Base-by-base conservation (phyloP, 2,329 filamentous ascomycete genomes). In the Apiospora arundinis region DNA sequence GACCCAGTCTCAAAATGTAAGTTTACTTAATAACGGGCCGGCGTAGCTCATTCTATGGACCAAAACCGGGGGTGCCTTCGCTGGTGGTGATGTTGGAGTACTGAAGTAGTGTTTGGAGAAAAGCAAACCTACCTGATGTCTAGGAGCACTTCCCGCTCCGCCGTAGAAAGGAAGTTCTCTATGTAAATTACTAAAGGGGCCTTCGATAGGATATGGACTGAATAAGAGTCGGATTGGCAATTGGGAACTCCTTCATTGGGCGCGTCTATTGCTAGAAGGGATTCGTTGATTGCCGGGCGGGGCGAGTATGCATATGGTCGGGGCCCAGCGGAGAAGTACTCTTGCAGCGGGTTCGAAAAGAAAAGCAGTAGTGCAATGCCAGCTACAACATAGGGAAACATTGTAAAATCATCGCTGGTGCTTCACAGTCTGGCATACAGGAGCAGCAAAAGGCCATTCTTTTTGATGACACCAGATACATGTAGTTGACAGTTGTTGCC, bases 171-270 rank as follows among this genome's bases (percentile, higher is more conserved):
- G 74, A 89, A 89, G 23, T 83, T 81, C 78, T 88, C 86, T 16
- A 89, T 79, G 72, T 89, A 89, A 4, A 89, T 75, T 2, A 89
- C 85, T 48, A 89, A 76, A 25, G 88, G 87, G 70, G 84, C 84
- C 70, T 84, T 82, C 63, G 82, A 87, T 70, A 86, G 77, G 32
- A 89, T 81, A 70, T 86, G 85, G 56, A 86, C 82, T 1, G 80
- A 79, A 76, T 88, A 87, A 2, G 80, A 74, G 71, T 87, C 82
- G 1, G 79, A 75, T 0, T 78, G 76, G 70, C 85, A 88, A 11
- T 14, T 40, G 21, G 71, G 67, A 37, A 74, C 74, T 25, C 81
- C 82, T 68, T 80, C 80, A 74, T 83, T 82, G 52, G 77, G 74
- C 8, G 71, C 71, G 68, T 88, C 86, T 65, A 88, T 78, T 25